Base-by-base conservation (phyloP, 352 stramenopile species). In the Phytopythium cucurbitacearum region DNA sequence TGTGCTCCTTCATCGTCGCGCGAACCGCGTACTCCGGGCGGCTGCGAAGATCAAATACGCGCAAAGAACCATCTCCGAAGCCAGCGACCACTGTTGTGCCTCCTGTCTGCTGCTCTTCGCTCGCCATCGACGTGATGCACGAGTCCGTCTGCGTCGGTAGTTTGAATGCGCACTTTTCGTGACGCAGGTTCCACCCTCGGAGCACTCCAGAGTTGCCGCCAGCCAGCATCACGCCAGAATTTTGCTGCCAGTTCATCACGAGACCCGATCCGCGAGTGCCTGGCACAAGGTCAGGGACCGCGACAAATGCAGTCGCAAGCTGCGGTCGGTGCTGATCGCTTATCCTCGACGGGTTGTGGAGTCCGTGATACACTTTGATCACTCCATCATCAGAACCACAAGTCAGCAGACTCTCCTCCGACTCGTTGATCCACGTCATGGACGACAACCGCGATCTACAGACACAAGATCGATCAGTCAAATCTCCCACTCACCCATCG, bases 361-460 rank as follows among this genome's bases (percentile, higher is more conserved):
- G 64, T 0, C 88, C 93, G 21, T 98, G 80, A 72, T 97, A 99
- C 36, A 99, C 84, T 33, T 97, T 87, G 42, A 99, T 96, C 3
- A 97, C 89, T 4, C 97, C 97, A 65, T 99, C 97, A 57, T 98
- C 97, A 16, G 89, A 98, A 15, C 92, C 97, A 40, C 94, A 96
- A 5, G 98, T 87, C 37, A 99, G 74, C 3, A 99, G 69, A 48
- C 91, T 97, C 58, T 95, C 80, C 34, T 91, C 82, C 1, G 73
- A 75, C 69, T 98, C 91, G 71, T 99, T 99, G 41, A 99, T 97
- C 97, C 97, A 99, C 41, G 74, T 85, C 21, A 98, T 75, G 0
- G 94, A 92, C 33, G 97, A 99, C 59, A 99, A 87, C 21, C 94
- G 70, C 32, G 84, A 94, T 6, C 83, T 92, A 53, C 51, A 40